Evolutionary conservation across 1,284 basidiomycete genomes (phyloP), one percentile per base, ranked within the genome.

Genomic region (Ganoderma leucocontextum): DNA sequence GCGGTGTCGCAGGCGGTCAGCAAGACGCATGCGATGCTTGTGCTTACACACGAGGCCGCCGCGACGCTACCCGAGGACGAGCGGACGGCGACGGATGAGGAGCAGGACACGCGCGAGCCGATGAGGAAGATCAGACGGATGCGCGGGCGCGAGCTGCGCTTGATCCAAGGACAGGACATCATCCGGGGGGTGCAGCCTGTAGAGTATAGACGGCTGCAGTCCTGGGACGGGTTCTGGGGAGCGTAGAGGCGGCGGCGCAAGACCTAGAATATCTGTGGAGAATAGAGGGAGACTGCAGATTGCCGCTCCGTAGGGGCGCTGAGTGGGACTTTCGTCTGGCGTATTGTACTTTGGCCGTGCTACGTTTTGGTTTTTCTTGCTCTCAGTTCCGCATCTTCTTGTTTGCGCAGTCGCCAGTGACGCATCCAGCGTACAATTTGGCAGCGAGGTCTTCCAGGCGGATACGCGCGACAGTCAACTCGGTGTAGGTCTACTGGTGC

Each of bases 21-120:
- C 1, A 93, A 92, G 69, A 95, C 97, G 0, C 95, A 98, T 75
- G 89, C 90, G n/a, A 86, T 99, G 41, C 84, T 99, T 2, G 80
- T 84, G 4, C 80, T 88, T 38, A 98, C 96, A 0, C 86, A 95
- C 64, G 79, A 86, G 22, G 81, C 89, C 73, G 83, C 91, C 0
- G 74, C 80, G 52, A 78, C 80, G n/a, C 81, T 93, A 0, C 87
- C 90, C 0, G 83, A 84, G 64, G 85, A 85, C 19, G 88, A 91
- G 61, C 81, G 86, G 33, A 79, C 82, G 64, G 80, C 81, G 49
- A 91, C 89, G 22, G 95, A 95, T 78, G 91, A 90, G 64, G 95
- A 95, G 77, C 81, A 87, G 36, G 95, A 96, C 75, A 75, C 73
- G 4, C 79, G 77, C 13, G 88, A 95, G 60, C 91, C 91, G 1